Base-by-base conservation (phyloP, 2,329 filamentous ascomycete species). In the Corniculantispora saksenae region DNA sequence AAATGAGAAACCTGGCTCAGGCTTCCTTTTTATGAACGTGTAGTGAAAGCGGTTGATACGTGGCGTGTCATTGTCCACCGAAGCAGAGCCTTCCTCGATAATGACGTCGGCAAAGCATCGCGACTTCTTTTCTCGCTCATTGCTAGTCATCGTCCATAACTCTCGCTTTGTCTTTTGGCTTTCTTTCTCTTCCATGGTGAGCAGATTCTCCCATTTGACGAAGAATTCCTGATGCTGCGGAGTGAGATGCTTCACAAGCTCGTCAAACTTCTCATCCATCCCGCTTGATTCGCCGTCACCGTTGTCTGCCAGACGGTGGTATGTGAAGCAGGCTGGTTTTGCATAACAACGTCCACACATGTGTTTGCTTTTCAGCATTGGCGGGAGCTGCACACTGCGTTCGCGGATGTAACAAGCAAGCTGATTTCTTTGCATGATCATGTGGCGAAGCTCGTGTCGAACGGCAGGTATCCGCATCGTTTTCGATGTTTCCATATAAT, bases 401-500 rank as follows among this genome's bases (percentile, higher is more conserved):
- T 96, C 90, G 65, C 93, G 89, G 50, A 97, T 88, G 73, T 92
- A 93, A 70, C 90, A 91, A 3, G 94, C 93, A 21, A 99, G 82
- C 69, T 93, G 88, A 72, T 99, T 99, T 61, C 95, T 90, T 77
- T 97, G 91, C 82, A 98, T 94, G 66, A 99, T 91, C 93, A 99
- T 97, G 71, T 97, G 93, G 45, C 93, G 89, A 60, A 99, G 86
- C 75, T 99, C 95, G 70, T 93, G 90, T 45, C 92, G 87, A 65
- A 98, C 86, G 8, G 92, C 89, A 3, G 93, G 92, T 51, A 99
- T 92, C 25, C 93, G 89, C 70, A 92, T 88, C 15, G 91, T 97
- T 69, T 92, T 90, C 0, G 93, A 94, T 2, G 89, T 92, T 75
- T 98, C 95, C 81, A 97, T 91, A 74, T 99, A 99, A 76, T 97